Conservation (phyloP, 257 asterid genomes). For the Nicotiana tabacum region DNA sequence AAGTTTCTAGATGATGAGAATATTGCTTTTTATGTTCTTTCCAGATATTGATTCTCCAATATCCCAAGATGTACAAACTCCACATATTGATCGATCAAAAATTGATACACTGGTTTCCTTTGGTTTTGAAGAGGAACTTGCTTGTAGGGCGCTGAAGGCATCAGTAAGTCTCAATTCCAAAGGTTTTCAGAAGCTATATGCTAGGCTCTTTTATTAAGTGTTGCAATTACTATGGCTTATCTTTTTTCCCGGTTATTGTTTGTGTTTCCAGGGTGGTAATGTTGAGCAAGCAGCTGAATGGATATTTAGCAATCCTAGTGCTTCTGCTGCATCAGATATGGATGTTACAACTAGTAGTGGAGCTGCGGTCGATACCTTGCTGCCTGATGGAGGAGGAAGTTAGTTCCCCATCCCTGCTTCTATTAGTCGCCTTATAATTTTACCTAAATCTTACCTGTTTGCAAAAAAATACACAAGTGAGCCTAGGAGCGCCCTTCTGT, state of each 20-base stretch:
- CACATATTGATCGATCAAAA: slow-evolving; percentile 59
- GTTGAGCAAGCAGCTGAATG: slow-evolving; percentile 91
- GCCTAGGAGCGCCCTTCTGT: neutral
- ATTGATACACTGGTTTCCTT: slow-evolving; percentile 69
- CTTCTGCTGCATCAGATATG: slow-evolving; percentile 44
- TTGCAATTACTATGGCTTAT: neutral
- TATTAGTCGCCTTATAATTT: neutral
- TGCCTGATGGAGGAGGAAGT: slow-evolving; percentile 98
- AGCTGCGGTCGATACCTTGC: slow-evolving; percentile 37
- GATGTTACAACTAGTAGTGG: slow-evolving; percentile 53
- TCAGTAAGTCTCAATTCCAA: slow-evolving; percentile 43
- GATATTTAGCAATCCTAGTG: slow-evolving; percentile 68
- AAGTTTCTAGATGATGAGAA: neutral
- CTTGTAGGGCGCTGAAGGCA: slow-evolving; percentile 74
- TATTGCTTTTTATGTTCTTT: slow-evolving; percentile 12
- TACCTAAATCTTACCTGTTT: neutral
- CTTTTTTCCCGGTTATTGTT: slow-evolving; percentile 1
- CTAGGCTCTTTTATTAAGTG: too few species aligned
- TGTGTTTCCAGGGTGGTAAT: slow-evolving; percentile 63
- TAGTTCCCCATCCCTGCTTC: slow-evolving; percentile 30
- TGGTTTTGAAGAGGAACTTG: slow-evolving; percentile 85
- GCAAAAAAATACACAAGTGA: neutral
- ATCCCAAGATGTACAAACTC: slow-evolving; percentile 30
- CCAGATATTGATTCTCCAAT: slow-evolving; percentile 79
- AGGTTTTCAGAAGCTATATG: neutral